Evolutionary conservation across 257 asterid species (phyloP), one percentile per base, ranked within the genome.

Genomic region (Buddleja alternifolia): DNA sequence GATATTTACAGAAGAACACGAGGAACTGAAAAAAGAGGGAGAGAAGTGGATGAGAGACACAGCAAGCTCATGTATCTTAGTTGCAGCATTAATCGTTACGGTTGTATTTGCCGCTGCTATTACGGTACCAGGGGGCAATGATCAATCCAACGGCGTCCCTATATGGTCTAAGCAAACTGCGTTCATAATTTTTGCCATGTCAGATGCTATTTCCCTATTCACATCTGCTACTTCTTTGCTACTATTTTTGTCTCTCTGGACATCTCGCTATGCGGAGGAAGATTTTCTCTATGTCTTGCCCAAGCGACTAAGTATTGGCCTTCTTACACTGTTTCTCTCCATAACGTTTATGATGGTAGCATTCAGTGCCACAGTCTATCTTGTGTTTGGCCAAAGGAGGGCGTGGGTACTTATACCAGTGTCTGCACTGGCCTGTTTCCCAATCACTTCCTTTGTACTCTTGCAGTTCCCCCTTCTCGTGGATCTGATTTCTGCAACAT

Each of bases 21-120:
- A 6, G 12, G 3, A 42, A 5, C 41, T 60, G 19, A 60, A 60
- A 40, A 16, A 17, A 19, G 53, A 39, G 3, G 57, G 55, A 41
- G 56, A 24, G 23, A 55, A 24, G 20, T 24, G 73, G 73, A 55
- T 67, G 73, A 67, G 55, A 67, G 73, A 53, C 4, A 67, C 65
- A 1, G 48, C 53, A 0, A 32, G 24, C 15, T 52, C 60, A 3
- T 67, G 53, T 5, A 52, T 63, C 2, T 52, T 67, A 39, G 37
- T 53, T 4, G 72, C 72, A 39, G 32, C 72, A 1, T 11, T 67
- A 34, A 67, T 67, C 11, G 36, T 40, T 5, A 67, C 64, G 0
- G 32, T 67, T 12, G 41, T 67, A 45, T 67, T 67, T 24, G 64
- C 55, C 1, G 54, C 72, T 14, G 17, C 72, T n/a, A 67, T 67